These are phyloP conservation scores for Afroboletus lepidellus DNA, from an alignment of 1,284 basidiomycete species.

Conservation along the genomic window DNA sequence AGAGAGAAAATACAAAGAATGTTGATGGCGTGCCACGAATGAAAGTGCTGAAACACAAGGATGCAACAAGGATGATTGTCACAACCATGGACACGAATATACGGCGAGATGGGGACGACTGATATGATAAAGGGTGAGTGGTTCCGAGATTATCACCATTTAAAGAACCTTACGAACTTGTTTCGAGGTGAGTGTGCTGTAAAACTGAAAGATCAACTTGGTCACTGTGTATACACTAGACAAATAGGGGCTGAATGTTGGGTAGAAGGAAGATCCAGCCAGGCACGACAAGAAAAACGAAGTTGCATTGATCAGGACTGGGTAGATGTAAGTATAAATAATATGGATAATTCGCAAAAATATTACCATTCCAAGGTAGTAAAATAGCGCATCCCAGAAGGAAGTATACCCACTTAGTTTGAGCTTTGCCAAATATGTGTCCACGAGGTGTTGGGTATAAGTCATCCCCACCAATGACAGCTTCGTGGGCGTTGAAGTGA, in stretches of 20 bases:
- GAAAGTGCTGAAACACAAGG: neutral
- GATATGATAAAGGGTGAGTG: neutral
- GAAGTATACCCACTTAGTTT: slow-evolving; percentile 30
- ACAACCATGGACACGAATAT: neutral
- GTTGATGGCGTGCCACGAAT: neutral
- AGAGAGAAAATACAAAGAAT: neutral
- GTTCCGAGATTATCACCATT: neutral
- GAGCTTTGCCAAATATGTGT: slow-evolving; percentile 25
- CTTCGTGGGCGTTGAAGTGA: neutral
- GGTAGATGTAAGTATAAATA: neutral
- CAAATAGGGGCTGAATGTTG: neutral
- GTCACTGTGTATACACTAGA: neutral
- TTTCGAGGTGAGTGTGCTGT: slow-evolving; percentile 1
- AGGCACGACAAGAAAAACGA: slow-evolving; percentile 2
- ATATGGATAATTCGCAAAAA: neutral
- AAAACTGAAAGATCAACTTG: neutral
- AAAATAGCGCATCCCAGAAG: slow-evolving; percentile 6
- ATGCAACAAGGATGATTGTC: neutral
- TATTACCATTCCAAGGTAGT: slow-evolving; percentile 24
- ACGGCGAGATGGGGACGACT: neutral
- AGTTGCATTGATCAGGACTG: neutral
- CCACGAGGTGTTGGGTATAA: neutral
- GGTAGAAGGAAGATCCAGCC: neutral
- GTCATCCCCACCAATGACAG: neutral
- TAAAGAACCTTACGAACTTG: neutral